phyloP scores from a whole-genome alignment of 306 rosid genomes.

The Pyrus pyrifolia region DNA sequence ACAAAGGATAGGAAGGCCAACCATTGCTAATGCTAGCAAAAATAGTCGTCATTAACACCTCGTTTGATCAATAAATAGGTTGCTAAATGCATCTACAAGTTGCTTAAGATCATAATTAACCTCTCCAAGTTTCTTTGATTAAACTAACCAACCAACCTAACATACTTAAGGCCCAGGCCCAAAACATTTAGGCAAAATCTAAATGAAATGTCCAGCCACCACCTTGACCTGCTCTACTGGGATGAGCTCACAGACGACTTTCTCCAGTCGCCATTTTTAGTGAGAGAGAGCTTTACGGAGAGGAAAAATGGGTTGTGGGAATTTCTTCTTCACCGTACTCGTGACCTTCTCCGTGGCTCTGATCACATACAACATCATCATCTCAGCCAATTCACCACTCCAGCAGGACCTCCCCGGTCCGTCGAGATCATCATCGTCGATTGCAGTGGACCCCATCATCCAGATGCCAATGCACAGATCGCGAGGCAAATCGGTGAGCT shows the following conservation, averaged over 20 bases:
- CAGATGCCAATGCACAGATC: conserved; percentile 71
- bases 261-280: not conserved
- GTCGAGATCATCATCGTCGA: conserved; percentile 30
- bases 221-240: not conserved
- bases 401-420: conserved; percentile 88
- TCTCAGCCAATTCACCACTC: conserved; percentile 79
- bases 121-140: not conserved
- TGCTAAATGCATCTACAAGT: not conserved
- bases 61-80: too few species aligned
- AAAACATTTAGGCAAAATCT: not conserved
- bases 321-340: conserved; percentile 63
- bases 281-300: not conserved
- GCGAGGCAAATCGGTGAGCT: conserved; percentile 4
- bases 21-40: too few species aligned
- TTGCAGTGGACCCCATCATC: conserved; percentile 64
- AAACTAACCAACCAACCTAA: not conserved
- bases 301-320: conserved; percentile 82
- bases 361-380: conserved; percentile 86
- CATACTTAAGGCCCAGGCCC: not conserved
- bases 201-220: not conserved
- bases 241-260: conserved; percentile 16
- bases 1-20: too few species aligned
- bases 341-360: conserved; percentile 78
- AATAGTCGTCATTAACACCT: too few species aligned
- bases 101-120: not conserved